phyloP scores from a whole-genome alignment of 2,329 filamentous ascomycete species.

The Sporothrix curviconia region DNA sequence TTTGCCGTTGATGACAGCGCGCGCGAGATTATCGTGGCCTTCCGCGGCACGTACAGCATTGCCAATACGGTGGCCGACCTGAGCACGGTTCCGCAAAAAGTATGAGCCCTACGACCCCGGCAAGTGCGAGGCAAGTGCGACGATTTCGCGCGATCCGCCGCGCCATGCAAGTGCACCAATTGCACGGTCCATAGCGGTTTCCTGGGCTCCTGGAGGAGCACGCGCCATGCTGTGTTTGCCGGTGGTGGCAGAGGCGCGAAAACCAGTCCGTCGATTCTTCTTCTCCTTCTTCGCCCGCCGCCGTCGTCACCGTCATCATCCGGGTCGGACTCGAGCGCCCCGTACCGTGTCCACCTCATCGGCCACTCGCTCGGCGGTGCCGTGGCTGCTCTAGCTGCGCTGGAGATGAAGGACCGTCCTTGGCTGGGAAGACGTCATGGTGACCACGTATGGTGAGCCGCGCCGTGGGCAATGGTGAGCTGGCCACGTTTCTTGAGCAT shows the following conservation, averaged over 20 bases:
- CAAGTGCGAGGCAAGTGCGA: slow-evolving; percentile 23
- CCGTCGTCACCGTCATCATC: slow-evolving; percentile 35
- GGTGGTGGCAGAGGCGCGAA: slow-evolving; percentile 53
- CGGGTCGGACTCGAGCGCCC: too few relatives aligned
- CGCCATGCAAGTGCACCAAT: slow-evolving; percentile 59
- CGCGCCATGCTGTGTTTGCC: slow-evolving; percentile 63
- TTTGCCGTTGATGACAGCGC: slow-evolving; percentile 71
- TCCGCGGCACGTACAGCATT: slow-evolving; percentile 90
- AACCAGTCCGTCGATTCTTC: background rate
- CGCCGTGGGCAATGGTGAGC: slow-evolving; percentile 52
- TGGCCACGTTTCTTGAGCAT: slow-evolving; percentile 49
- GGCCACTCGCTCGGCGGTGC: slow-evolving; percentile 92
- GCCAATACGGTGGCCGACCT: slow-evolving; percentile 87
- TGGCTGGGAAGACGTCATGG: slow-evolving; percentile 62
- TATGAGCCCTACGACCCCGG: slow-evolving; percentile 74
- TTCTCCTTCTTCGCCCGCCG: too few relatives aligned
- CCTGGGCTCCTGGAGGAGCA: slow-evolving; percentile 73
- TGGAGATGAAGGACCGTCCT: slow-evolving; percentile 68
- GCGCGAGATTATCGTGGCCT: slow-evolving; percentile 67
- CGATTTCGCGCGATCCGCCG: background rate
- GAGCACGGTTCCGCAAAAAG: slow-evolving; percentile 78
- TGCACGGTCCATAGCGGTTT: slow-evolving; percentile 94
- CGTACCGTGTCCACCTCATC: slow-evolving; percentile 69
- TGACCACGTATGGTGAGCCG: slow-evolving; percentile 93
- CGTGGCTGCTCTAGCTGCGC: slow-evolving; percentile 76